A percentile compares a stretch with the other conserved stretches of the same genome.
Evolutionary conservation across 208 protist species (phyloP).

Genomic region (Naegleria gruberi): DNA sequence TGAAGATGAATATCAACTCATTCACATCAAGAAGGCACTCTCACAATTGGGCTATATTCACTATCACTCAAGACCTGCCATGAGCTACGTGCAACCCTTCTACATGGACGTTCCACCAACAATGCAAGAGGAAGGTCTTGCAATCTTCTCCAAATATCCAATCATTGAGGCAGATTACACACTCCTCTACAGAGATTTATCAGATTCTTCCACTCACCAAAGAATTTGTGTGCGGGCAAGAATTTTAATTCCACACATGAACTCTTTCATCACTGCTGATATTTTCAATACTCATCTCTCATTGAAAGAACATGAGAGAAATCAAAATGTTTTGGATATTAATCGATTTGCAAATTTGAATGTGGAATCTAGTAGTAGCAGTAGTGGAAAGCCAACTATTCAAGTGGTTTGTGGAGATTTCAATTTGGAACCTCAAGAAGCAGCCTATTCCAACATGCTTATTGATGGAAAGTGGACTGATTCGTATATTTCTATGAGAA

Average conservation of each 20-base stretch:
- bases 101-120: not conserved
- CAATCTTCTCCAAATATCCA: slow-evolving; percentile 11
- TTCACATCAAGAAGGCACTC: not conserved
- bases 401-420: not conserved
- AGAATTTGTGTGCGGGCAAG: not conserved
- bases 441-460: not conserved
- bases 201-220: not conserved
- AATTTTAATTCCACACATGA: not conserved
- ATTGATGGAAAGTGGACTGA: not conserved
- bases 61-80: not conserved
- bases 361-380: no score
- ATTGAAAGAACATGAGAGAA: not conserved
- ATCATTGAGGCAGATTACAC: not conserved
- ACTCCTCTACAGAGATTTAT: not conserved
- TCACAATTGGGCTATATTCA: not conserved
- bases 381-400: not conserved
- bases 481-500: not conserved
- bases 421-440: not conserved
- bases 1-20: not conserved
- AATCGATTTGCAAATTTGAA: not conserved
- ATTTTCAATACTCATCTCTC: not conserved
- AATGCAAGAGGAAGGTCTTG: not conserved
- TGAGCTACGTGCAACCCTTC: not conserved
- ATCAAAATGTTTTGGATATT: not conserved
- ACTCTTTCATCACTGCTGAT: not conserved